Base-by-base conservation (phyloP, 1,139 yeast species). In the Kluyveromyces sp. region DNA sequence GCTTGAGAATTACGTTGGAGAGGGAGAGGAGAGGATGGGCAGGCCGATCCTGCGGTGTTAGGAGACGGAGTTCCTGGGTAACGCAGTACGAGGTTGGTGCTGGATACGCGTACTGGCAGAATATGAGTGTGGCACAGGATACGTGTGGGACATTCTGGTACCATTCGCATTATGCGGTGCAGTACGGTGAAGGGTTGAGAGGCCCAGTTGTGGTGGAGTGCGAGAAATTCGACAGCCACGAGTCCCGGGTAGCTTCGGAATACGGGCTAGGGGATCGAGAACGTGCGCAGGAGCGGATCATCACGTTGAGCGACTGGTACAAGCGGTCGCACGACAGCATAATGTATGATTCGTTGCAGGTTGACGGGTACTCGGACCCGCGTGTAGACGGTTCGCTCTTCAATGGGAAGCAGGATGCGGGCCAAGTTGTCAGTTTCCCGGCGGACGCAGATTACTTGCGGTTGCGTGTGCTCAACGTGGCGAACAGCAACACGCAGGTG, bases 271-370 rank as follows among this genome's bases (percentile, higher is more conserved):
- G 43, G 3, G 54, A 51, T 25, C 51, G 48, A 29, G 54, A 51
- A 25, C 51, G 48, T 30, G 60, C 54, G n/a, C 71, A 55, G 54
- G 73, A 72, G 43, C 63, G 75, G 49, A 76, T 72, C 57, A 75
- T 81, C 50, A 84, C 87, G 26, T 77, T 87, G 3, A 84, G 86
- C 42, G 69, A 67, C 48, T 69, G 67, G 58, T 67, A 67, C 43
- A 80, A 82, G 37, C 83, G 79, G 57, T 85, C 86, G 45, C 72
- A 79, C 50, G 83, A 86, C 2, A 77, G 77, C 48, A 78, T 82
- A 45, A 73, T 80, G 55, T 74, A 75, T 52, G 75, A 75, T 39
- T 71, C 72, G 45, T 68, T 58, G 46, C 46, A 56, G 15, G 51
- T 54, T 4, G 60, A 60, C n/a, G 64, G 65, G 31, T 61, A 60